These are phyloP conservation scores for Carpediemonas membranifera DNA, from an alignment of 78 protist genomes.

Conservation along the genomic window DNA sequence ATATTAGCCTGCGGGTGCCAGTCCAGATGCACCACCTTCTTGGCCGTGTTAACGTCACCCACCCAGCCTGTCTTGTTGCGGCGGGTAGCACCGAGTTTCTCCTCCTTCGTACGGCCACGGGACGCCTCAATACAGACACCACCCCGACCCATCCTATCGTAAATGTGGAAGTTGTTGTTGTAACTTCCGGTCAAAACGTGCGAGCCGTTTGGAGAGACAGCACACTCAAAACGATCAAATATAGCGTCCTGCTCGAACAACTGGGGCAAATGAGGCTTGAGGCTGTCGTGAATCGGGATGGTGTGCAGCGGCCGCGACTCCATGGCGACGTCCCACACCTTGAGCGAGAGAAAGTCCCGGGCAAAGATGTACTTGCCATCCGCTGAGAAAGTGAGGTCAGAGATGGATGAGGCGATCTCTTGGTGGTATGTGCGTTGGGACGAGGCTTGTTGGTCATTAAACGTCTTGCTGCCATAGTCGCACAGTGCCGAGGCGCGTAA, in stretches of 20 bases:
- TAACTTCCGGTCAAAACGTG: slow-evolving; percentile 74
- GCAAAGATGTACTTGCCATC: slow-evolving; percentile 75
- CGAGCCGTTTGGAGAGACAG: slow-evolving; percentile 46
- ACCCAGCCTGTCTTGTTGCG: not conserved
- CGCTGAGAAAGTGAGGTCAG: slow-evolving; percentile 66
- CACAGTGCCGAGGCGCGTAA: slow-evolving; percentile 63
- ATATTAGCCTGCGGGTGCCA: slow-evolving; percentile 54
- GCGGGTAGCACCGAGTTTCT: not conserved
- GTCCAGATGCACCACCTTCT: slow-evolving; percentile 36
- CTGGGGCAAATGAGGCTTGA: slow-evolving; percentile 51
- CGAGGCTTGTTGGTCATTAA: too few relatives aligned
- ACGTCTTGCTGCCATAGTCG: slow-evolving; percentile 28
- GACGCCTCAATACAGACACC: slow-evolving; percentile 45
- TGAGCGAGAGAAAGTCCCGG: slow-evolving; percentile 80
- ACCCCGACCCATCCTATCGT: slow-evolving; percentile 40
- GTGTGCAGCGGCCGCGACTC: slow-evolving; percentile 54
- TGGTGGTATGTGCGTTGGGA: not conserved
- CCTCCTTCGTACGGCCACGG: not conserved
- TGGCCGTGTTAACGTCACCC: slow-evolving; percentile 40
- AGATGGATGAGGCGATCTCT: slow-evolving; percentile 44
- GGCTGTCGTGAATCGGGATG: slow-evolving; percentile 70
- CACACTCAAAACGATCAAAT: slow-evolving; percentile 83
- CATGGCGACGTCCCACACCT: slow-evolving; percentile 72
- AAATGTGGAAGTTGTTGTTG: slow-evolving; percentile 65
- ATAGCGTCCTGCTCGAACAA: slow-evolving; percentile 83